Conservation (phyloP, 306 rosid species). For the Pyrus communis region DNA sequence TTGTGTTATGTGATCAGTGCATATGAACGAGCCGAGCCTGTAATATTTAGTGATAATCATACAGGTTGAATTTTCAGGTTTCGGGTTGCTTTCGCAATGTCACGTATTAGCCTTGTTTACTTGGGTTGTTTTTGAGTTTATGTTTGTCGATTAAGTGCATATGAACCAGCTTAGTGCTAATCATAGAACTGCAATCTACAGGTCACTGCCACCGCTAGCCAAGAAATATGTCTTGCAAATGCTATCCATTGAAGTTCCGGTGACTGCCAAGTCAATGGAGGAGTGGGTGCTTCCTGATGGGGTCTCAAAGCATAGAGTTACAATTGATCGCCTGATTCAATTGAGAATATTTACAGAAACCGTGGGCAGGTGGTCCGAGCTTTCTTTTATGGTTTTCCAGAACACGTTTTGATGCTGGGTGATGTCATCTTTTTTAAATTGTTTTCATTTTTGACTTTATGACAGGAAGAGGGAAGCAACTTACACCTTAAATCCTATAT, state of each 20-base stretch:
- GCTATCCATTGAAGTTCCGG: conserved; percentile 53
- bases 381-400: neutral
- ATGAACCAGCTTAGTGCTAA: neutral
- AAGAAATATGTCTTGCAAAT: conserved; percentile 80
- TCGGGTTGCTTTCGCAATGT: no score
- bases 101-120: neutral
- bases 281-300: conserved; percentile 96
- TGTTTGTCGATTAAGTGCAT: neutral
- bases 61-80: no score
- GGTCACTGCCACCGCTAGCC: conserved; percentile 90
- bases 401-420: neutral
- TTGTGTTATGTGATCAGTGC: neutral
- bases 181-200: neutral
- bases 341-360: conserved; percentile 68
- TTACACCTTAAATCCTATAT: conserved; percentile 65
- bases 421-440: neutral
- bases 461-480: conserved; percentile 76
- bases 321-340: conserved; percentile 84
- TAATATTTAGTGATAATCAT: neutral
- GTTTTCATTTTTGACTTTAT: conserved; percentile 1
- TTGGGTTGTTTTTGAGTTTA: neutral
- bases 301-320: conserved; percentile 69
- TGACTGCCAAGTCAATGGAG: conserved; percentile 65
- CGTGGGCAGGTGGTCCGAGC: conserved; percentile 48
- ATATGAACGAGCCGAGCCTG: no score